A percentile compares a stretch with the other conserved stretches of the same genome.
Evolutionary conservation across 345 rosid species (phyloP).

Genomic region (Heritiera littoralis): DNA sequence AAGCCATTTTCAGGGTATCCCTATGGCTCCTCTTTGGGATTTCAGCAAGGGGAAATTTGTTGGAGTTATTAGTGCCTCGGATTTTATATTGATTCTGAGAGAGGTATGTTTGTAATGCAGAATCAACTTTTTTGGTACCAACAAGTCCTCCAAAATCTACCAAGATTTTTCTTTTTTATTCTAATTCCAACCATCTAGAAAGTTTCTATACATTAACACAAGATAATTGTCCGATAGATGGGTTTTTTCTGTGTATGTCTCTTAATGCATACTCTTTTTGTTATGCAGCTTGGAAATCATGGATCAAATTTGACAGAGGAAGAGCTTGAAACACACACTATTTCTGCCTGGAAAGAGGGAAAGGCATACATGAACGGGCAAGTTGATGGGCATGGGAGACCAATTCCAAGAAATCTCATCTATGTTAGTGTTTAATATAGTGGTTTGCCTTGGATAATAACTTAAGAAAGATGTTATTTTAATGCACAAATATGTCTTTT

Average conservation of each 20-base stretch:
- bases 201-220: not conserved
- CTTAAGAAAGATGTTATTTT: not conserved
- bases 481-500: not conserved
- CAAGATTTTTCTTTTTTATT: not conserved
- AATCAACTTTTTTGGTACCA: slow-evolving; percentile 6
- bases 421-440: slow-evolving; percentile 44
- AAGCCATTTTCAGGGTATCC: slow-evolving; percentile 56
- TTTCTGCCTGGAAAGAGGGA: slow-evolving; percentile 62
- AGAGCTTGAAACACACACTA: slow-evolving; percentile 70
- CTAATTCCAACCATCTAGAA: not conserved
- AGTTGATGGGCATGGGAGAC: slow-evolving; percentile 45
- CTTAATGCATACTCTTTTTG: not conserved
- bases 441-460: slow-evolving; percentile 1
- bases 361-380: slow-evolving; percentile 43
- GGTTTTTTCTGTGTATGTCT: slow-evolving; percentile 13
- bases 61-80: slow-evolving; percentile 68
- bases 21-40: slow-evolving; percentile 82
- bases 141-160: not conserved
- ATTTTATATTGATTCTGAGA: slow-evolving; percentile 68
- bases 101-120: slow-evolving; percentile 45
- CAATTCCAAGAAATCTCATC: slow-evolving; percentile 52
- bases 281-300: slow-evolving; percentile 63
- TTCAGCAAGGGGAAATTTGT: slow-evolving; percentile 59
- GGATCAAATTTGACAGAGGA: slow-evolving; percentile 82
- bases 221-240: slow-evolving; percentile 2